These are phyloP conservation scores for Blastobotrys muscicola DNA, from an alignment of 805 yeast genomes.

Conservation along the genomic window DNA sequence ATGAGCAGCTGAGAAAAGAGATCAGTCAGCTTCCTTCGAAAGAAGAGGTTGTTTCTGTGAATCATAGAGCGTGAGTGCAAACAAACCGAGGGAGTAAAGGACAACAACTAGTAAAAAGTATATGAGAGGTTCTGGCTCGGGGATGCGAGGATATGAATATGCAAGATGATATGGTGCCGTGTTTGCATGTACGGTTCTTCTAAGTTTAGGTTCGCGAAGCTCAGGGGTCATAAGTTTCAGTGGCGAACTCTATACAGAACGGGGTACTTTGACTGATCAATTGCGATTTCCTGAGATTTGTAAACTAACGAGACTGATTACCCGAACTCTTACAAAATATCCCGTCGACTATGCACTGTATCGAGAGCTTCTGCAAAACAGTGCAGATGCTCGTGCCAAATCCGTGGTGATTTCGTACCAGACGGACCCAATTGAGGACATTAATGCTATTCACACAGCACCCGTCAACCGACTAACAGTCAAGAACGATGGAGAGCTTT, in stretches of 20 bases:
- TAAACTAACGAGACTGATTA: conserved; percentile 26
- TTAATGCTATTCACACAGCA: conserved; percentile 12
- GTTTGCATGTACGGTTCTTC: too few relatives aligned
- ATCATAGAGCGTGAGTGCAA: conserved; percentile 29
- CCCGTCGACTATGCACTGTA: conserved; percentile 35
- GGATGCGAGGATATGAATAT: too few relatives aligned
- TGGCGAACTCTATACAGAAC: not conserved
- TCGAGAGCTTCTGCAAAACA: conserved; percentile 32
- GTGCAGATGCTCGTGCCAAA: conserved; percentile 32
- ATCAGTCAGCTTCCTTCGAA: conserved; percentile 6
- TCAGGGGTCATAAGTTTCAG: too few relatives aligned
- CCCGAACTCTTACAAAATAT: conserved; percentile 33
- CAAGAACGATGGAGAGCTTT: conserved; percentile 29
- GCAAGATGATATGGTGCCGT: too few relatives aligned
- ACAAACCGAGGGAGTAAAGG: too few relatives aligned
- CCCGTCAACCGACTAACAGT: conserved; percentile 24
- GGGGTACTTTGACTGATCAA: not conserved
- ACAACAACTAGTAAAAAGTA: too few relatives aligned
- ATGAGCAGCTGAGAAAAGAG: conserved; percentile 13
- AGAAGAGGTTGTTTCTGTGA: conserved; percentile 29
- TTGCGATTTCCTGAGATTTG: not conserved
- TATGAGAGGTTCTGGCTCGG: too few relatives aligned
- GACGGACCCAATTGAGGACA: conserved; percentile 7
- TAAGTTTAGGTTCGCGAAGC: too few relatives aligned
- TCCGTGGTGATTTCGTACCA: conserved; percentile 26